These are phyloP conservation scores for Carex cristatella DNA, from an alignment of 176 grass and related monocot genomes.

Conservation along the genomic window DNA sequence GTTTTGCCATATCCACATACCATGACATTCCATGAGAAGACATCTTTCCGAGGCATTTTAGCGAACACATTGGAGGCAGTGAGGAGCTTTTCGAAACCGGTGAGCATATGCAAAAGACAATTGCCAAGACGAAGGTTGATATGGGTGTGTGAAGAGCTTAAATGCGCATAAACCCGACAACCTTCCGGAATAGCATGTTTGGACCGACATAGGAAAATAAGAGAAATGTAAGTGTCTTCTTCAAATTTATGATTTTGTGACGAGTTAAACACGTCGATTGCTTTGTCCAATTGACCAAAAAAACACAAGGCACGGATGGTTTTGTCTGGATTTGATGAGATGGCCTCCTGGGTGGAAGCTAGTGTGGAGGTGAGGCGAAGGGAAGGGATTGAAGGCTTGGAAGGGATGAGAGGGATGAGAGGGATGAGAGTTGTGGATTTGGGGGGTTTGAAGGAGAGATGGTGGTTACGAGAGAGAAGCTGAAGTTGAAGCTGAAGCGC, in stretches of 20 bases:
- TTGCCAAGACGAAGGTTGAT: constrained; percentile 57
- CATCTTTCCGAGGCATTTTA: constrained; percentile 71
- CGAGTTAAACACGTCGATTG: constrained; percentile 28
- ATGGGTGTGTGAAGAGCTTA: constrained; percentile 29
- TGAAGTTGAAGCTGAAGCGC: neutral
- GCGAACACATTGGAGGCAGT: constrained; percentile 71
- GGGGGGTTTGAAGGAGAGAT: constrained; percentile 22
- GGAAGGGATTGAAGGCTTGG: neutral
- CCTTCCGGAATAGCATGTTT: constrained; percentile 47
- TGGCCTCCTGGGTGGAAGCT: neutral
- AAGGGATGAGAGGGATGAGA: constrained; percentile 9
- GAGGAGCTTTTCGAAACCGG: constrained; percentile 51
- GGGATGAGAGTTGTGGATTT: neutral
- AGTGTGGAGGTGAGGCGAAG: constrained; percentile 18
- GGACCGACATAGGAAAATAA: constrained; percentile 75
- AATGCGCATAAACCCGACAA: constrained; percentile 46
- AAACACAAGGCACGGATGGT: constrained; percentile 49
- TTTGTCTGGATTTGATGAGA: constrained; percentile 31
- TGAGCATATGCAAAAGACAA: constrained; percentile 64
- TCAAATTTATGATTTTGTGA: neutral
- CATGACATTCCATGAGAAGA: constrained; percentile 96
- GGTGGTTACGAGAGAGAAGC: constrained; percentile 22
- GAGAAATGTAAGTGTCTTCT: constrained; percentile 62
- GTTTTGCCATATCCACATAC: constrained; percentile 70
- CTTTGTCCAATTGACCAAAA: constrained; percentile 44